Evolutionary conservation across 441 rosid species (phyloP), one percentile per base, ranked within the genome.

Genomic region (Aquilaria agallochum): DNA sequence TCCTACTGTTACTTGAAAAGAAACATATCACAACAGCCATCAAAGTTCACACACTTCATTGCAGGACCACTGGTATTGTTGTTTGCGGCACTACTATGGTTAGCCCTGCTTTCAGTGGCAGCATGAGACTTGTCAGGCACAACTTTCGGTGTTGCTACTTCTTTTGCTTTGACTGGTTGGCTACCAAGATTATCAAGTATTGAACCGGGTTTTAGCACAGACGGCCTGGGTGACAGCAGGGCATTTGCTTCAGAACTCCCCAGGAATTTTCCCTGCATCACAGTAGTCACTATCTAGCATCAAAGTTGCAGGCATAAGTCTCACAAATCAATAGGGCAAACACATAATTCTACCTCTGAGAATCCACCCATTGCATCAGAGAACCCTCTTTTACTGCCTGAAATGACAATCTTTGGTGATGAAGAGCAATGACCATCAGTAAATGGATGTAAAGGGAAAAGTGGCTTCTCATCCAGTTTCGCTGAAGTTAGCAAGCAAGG

Each of bases 221-320:
- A 74, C 54, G 85, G 74, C 67, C 88, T 82, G 3, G 90, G 78
- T 34, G 88, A 81, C 51, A 81, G 68, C 68, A 87, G 49, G 49
- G 36, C 90, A 65, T 64, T 75, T 42, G 63, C 78, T 60, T 80
- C 84, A 3, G 84, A 68, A 55, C 71, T 78, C 2, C 80, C 52
- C 62, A 65, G 67, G 80, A 76, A 77, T 31, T 87, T 82, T 32
- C 78, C 85, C 90, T 84, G 85, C 72, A 72, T 20, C 64, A 60
- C 6, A 74, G 59, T 44, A 8, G 48, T 44, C n/a, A 48, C 54
- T 62, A 62, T 53, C n/a, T 58, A 66, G 42, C 56, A 78, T 58
- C 75, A 54, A 14, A 40, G 46, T 30, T 13, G 44, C 56, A 8
- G 15, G 48, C 20, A 36, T 58, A 55, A 46, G 9, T 31, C 46